Evolutionary conservation across 768 basidiomycete genomes (phyloP), one percentile per base, ranked within the genome.

Genomic region (Jaapia argillacea): DNA sequence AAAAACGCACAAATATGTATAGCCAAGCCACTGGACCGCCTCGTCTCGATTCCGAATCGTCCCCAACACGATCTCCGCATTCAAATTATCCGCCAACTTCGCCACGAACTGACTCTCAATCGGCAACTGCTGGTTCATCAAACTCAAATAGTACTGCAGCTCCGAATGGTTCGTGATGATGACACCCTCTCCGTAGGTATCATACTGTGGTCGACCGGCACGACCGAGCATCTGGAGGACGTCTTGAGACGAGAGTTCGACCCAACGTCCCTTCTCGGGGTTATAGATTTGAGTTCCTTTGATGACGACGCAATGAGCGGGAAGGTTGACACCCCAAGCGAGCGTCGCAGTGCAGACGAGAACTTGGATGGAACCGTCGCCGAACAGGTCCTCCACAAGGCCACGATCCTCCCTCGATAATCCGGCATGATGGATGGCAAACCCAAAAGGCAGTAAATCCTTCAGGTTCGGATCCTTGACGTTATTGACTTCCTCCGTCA

Each of bases 261-360:
- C 85, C 96, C 96, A 99, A 3, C 87, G 80, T 16, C 96, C 96
- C 64, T 98, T 96, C 64, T 96, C 93, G 0, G 96, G 96, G 61
- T 96, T 97, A 65, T 98, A 99, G 48, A 98, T 93, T 65, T 98
- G 93, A 0, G 96, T 98, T n/a, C 96, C 96, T 60, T 98, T 99
- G 72, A 99, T 97, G 67, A 98, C 91, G 64, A 97, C 94, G 5
- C 90, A 85, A 51, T 98, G 96, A 1, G 93, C 94, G 3, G 96
- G 96, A 0, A 98, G 68, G 58, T 99, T 99, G 64, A 99, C 94
- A 68, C 94, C 96, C 96, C 96, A 99, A 1, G 96, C 96, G 27
- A 99, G 81, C 2, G 94, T 98, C 4, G 96, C 96, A 0, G 96
- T 99, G 59, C 90, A 96, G 36, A 96, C 90, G 21, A 99, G 71